Evolutionary conservation across 2,329 filamentous ascomycete genomes (phyloP).

Genomic region (Calonectria montana): DNA sequence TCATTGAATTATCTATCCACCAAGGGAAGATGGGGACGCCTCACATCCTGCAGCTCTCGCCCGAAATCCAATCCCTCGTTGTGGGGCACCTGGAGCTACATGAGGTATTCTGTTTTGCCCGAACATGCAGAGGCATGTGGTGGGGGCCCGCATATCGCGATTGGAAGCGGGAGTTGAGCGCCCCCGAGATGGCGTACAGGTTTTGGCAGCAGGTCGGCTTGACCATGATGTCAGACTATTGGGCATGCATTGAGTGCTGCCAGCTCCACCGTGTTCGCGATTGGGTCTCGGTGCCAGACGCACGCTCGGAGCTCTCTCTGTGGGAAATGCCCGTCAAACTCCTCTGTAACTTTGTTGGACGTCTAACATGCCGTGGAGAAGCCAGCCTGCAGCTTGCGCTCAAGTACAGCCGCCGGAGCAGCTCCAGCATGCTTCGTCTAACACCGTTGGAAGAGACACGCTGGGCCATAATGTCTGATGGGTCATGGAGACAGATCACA

Average conservation of each 20-base stretch:
- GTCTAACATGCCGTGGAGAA: neutral
- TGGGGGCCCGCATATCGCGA: neutral
- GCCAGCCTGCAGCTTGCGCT: neutral
- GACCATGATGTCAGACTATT: neutral
- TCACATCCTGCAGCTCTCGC: neutral
- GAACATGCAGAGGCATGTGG: neutral
- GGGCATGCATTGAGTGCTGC: neutral
- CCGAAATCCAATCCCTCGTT: neutral
- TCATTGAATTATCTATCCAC: no score
- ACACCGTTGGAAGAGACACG: neutral
- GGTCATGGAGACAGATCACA: neutral
- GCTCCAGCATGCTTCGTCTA: neutral
- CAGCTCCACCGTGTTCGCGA: neutral
- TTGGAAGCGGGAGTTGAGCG: neutral
- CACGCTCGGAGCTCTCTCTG: neutral
- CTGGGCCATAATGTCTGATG: neutral
- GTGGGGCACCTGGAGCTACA: neutral
- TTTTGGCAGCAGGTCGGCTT: neutral
- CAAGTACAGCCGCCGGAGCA: neutral
- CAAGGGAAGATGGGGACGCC: neutral
- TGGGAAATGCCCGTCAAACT: neutral
- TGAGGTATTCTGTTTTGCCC: neutral
- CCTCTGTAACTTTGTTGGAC: neutral
- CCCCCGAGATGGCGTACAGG: neutral
- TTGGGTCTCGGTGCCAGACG: neutral